Conservation (phyloP, 305 asterid species). For the Fraxinus latifolia region DNA sequence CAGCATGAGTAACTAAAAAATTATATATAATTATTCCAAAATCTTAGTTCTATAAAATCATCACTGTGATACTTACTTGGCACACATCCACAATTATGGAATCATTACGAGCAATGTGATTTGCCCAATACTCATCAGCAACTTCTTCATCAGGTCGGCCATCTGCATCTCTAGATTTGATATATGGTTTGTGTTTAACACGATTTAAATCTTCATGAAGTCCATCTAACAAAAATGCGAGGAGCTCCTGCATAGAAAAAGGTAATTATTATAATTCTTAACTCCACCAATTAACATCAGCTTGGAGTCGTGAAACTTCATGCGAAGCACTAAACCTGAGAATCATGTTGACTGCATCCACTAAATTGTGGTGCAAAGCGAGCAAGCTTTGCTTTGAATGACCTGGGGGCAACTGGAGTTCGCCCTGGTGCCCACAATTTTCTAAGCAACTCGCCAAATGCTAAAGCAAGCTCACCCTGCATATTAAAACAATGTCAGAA, state of each 20-base stretch:
- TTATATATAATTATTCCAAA: not conserved
- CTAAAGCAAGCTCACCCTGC: slow-evolving; percentile 98
- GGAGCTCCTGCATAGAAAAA: slow-evolving; percentile 71
- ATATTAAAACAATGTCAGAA: slow-evolving; percentile 25
- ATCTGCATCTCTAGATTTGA: slow-evolving; percentile 91
- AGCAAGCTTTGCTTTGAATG: slow-evolving; percentile 83
- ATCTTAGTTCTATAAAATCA: slow-evolving; percentile 12
- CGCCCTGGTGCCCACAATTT: slow-evolving; percentile 98
- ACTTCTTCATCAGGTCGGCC: slow-evolving; percentile 96
- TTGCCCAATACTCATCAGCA: slow-evolving; percentile 99
- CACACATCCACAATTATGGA: slow-evolving; percentile 98
- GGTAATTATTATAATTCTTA: slow-evolving; percentile 17
- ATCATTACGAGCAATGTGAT: slow-evolving; percentile 98
- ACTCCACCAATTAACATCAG: slow-evolving; percentile 23
- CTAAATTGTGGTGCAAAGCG: slow-evolving; percentile 99
- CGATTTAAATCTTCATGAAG: slow-evolving; percentile 99
- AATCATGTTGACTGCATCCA: slow-evolving; percentile 98
- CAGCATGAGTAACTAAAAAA: not conserved
- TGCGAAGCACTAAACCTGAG: slow-evolving; percentile 58
- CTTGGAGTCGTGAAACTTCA: slow-evolving; percentile 17
- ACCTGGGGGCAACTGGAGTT: slow-evolving; percentile 88
- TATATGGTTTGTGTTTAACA: slow-evolving; percentile 90
- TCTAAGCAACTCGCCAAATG: slow-evolving; percentile 95
- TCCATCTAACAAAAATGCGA: slow-evolving; percentile 97
- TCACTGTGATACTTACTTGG: slow-evolving; percentile 58